A percentile compares a stretch with the other conserved stretches of the same genome.
phyloP scores from a whole-genome alignment of 345 rosid genomes.

The Arabidopsis suecica region DNA sequence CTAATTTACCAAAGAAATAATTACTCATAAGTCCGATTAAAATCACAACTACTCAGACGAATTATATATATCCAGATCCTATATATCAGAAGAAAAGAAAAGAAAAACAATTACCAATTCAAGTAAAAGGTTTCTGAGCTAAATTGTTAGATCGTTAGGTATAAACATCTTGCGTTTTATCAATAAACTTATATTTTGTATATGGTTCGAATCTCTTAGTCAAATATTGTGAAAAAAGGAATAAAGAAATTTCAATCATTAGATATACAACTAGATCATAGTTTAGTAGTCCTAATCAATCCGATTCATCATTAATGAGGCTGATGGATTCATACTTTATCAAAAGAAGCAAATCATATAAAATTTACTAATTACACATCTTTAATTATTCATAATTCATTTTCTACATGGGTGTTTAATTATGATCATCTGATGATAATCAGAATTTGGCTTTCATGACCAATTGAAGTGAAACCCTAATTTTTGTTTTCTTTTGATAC shows the following conservation, averaged over 20 bases:
- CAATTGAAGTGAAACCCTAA: slow-evolving; percentile 38
- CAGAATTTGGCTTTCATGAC: slow-evolving; percentile 22
- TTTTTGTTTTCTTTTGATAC: slow-evolving; percentile 10
- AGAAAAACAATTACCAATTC: neutral
- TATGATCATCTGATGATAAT: slow-evolving; percentile 31
- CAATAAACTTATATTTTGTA: neutral
- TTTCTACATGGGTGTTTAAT: slow-evolving; percentile 34
- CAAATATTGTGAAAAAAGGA: neutral
- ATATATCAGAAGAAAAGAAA: neutral
- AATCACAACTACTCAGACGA: neutral
- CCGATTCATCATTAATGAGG: slow-evolving; percentile 19
- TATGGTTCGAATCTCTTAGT: neutral
- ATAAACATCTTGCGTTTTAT: slow-evolving; percentile 12
- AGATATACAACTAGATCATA: slow-evolving; percentile 14
- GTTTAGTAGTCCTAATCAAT: slow-evolving; percentile 27
- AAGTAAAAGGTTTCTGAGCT: neutral
- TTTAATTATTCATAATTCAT: slow-evolving; percentile 33
- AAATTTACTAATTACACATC: slow-evolving; percentile 33
- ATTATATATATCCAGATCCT: neutral
- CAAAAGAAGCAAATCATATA: slow-evolving; percentile 31
- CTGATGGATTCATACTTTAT: slow-evolving; percentile 21
- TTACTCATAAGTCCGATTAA: neutral
- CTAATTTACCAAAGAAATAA: neutral
- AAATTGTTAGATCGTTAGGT: neutral
- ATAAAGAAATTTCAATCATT: neutral